Evolutionary conservation across 768 basidiomycete genomes (phyloP), one percentile per base, ranked within the genome.

Genomic region (Leccinellum albellum): DNA sequence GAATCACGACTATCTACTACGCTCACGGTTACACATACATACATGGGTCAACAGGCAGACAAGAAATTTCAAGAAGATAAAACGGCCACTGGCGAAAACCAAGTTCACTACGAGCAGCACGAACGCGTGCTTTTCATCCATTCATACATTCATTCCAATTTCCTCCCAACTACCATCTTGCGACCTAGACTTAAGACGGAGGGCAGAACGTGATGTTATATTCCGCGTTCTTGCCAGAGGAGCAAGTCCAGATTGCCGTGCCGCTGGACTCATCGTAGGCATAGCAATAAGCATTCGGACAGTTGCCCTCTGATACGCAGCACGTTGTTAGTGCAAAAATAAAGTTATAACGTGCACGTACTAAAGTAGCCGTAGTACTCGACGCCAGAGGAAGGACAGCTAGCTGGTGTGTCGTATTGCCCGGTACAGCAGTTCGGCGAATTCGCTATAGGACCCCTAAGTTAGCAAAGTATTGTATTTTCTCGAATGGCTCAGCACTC

Each of bases 361-460:
- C 79, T 82, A 71, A 81, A 82, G 70, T 78, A 82, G 53, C 58
- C 65, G 62, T 78, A 78, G 62, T 70, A 75, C 17, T 52, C 58
- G 10, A 77, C 75, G 21, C 74, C 74, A 5, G 79, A 80, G 14
- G 74, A 61, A 13, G 83, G 85, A 66, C 86, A 88, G 0, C 83
- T 86, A 9, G 63, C 69, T 1, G 83, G 69, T 5, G 81, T 84
- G 67, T 69, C 71, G 70, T 79, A 74, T 42, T 66, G 68, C 10
- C 87, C 87, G 15, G 79, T 79, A 74, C 87, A 89, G 69, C 87
- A 88, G 64, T 87, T 85, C 5, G 77, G 69, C 23, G 84, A 85
- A 71, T 88, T 79, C 32, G 61, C 83, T 82, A 50, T 6, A 40
- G 26, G 29, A 50, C 28, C 40, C 23, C 44, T 44, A 21, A 21